Evolutionary conservation across 768 basidiomycete species (phyloP).

Genomic region (Inosperma sp.): DNA sequence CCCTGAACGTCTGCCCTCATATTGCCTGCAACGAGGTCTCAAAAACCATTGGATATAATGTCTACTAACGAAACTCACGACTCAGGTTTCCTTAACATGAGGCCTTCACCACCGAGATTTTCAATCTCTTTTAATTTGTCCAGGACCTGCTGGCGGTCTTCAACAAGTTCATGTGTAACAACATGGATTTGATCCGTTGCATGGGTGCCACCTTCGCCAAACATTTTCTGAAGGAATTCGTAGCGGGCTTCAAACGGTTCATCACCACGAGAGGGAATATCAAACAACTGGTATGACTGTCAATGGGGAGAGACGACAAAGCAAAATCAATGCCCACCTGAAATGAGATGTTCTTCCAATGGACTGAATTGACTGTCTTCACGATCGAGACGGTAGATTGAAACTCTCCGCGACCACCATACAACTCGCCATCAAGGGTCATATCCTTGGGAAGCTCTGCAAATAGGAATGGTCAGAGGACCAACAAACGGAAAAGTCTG

Average conservation of each 20-base stretch:
- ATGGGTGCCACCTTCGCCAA: slow-evolving; percentile 44
- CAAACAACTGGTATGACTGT: slow-evolving; percentile 43
- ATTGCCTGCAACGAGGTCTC: slow-evolving; percentile 31
- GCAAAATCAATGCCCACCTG: slow-evolving; percentile 35
- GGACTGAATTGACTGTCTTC: slow-evolving; percentile 52
- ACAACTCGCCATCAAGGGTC: slow-evolving; percentile 58
- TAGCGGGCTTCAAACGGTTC: slow-evolving; percentile 51
- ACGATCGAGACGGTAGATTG: slow-evolving; percentile 57
- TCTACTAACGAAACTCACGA: slow-evolving; percentile 34
- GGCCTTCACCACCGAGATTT: slow-evolving; percentile 50
- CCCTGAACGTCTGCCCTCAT: slow-evolving; percentile 46
- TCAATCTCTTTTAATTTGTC: slow-evolving; percentile 53
- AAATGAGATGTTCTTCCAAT: slow-evolving; percentile 52
- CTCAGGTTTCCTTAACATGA: slow-evolving; percentile 50
- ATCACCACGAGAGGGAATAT: slow-evolving; percentile 46
- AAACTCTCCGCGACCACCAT: slow-evolving; percentile 53
- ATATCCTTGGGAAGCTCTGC: slow-evolving; percentile 50
- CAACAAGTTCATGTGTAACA: slow-evolving; percentile 45
- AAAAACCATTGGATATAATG: neutral
- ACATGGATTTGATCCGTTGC: slow-evolving; percentile 40
- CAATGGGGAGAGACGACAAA: neutral
- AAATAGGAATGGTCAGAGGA: neutral
- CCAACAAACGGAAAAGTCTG: neutral
- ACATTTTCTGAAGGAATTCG: slow-evolving; percentile 38
- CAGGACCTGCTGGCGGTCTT: slow-evolving; percentile 46